phyloP scores from a whole-genome alignment of 139 green algal genomes.

The Klebsormidium nitens region DNA sequence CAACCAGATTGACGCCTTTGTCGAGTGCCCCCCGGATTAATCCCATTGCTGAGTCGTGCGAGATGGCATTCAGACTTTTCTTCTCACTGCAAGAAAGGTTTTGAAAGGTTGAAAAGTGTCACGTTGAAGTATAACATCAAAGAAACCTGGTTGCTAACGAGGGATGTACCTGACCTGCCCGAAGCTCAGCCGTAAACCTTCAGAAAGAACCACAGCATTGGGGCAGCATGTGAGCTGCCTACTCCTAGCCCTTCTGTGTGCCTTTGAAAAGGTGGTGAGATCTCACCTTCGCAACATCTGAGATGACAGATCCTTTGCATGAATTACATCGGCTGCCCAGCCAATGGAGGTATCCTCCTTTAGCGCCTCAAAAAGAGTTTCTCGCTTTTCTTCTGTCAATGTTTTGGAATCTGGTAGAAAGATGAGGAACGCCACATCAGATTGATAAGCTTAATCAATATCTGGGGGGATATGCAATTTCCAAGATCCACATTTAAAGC shows the following conservation, averaged over 20 bases:
- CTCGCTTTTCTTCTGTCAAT: constrained; percentile 61
- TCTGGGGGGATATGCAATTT: too few relatives aligned
- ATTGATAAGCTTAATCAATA: too few relatives aligned
- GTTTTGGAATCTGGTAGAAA: constrained; percentile 70
- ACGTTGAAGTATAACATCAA: neutral
- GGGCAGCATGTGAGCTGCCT: neutral
- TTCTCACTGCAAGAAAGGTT: constrained; percentile 20
- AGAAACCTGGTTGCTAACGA: neutral
- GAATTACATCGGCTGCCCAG: constrained; percentile 59
- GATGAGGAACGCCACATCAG: too few relatives aligned
- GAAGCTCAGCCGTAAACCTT: neutral
- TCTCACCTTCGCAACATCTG: constrained; percentile 61
- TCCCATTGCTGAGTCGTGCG: constrained; percentile 53
- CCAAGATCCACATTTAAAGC: too few relatives aligned
- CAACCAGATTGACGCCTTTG: constrained; percentile 54
- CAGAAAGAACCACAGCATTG: constrained; percentile 8
- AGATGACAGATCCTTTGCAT: constrained; percentile 57
- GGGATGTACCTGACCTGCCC: neutral
- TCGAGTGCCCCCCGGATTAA: constrained; percentile 64
- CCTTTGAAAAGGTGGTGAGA: neutral
- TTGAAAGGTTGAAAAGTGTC: neutral
- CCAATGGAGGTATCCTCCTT: constrained; percentile 50
- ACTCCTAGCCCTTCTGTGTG: neutral
- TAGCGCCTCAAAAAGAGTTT: constrained; percentile 61
- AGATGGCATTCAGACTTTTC: constrained; percentile 65